These are phyloP conservation scores for Cyamopsis tetragonoloba DNA, from an alignment of 306 rosid genomes.

Conservation along the genomic window DNA sequence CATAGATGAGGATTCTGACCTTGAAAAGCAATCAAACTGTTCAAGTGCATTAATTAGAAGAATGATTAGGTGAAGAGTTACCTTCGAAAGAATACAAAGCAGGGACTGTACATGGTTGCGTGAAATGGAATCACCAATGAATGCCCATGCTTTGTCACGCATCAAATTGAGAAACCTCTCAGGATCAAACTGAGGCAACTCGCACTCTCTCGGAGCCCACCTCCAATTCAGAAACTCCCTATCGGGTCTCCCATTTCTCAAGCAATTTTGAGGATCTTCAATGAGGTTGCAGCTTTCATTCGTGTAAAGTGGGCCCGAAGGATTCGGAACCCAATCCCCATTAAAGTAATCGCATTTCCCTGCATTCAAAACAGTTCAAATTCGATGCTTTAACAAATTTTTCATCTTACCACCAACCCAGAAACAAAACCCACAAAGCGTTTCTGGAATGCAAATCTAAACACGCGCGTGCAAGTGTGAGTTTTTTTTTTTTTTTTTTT, in stretches of 20 bases:
- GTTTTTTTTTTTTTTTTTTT: too few species aligned
- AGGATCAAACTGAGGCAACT: conserved; percentile 59
- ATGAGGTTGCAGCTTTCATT: conserved; percentile 68
- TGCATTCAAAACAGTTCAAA: conserved; percentile 19
- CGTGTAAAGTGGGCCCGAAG: conserved; percentile 66
- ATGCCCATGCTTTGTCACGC: conserved; percentile 81
- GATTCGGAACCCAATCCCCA: conserved; percentile 81
- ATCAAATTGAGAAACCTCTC: conserved; percentile 58
- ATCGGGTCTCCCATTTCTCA: conserved; percentile 88
- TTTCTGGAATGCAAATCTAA: conserved; percentile 22
- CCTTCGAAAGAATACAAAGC: conserved; percentile 85
- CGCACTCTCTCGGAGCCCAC: conserved; percentile 80
- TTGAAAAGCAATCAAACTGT: too few species aligned
- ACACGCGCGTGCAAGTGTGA: background rate
- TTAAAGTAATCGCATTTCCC: conserved; percentile 67
- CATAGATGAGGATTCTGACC: too few species aligned
- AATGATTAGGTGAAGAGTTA: conserved; percentile 13
- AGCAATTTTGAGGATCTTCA: conserved; percentile 84
- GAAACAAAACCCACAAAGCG: too few species aligned
- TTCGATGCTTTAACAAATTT: too few species aligned
- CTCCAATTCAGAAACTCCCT: conserved; percentile 66
- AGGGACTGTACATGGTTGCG: conserved; percentile 95
- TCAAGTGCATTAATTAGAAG: background rate
- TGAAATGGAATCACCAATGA: conserved; percentile 89
- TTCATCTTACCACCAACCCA: too few species aligned